Percentiles rank a stretch among this genome's conserved stretches.
These are phyloP conservation scores for Populus nigra DNA, from an alignment of 345 rosid species.

Conservation along the genomic window DNA sequence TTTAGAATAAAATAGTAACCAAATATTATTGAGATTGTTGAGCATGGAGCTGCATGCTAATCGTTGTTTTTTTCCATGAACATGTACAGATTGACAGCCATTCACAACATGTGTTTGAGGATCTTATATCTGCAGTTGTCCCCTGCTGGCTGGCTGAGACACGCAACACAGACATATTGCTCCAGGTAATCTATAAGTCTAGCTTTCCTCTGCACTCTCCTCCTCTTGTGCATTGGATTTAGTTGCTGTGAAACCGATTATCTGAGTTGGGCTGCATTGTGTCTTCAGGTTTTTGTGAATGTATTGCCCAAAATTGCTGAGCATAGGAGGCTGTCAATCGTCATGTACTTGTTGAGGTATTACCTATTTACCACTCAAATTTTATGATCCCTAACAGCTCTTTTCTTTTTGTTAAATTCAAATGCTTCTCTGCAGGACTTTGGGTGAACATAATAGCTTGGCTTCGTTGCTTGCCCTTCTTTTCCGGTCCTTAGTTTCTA, in stretches of 20 bases:
- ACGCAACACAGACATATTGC: slow-evolving; percentile 49
- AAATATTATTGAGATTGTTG: no score
- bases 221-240: background rate
- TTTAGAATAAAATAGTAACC: no score
- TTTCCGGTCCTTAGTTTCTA: slow-evolving; percentile 57
- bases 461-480: slow-evolving; percentile 75
- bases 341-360: slow-evolving; percentile 74
- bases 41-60: background rate
- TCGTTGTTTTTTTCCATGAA: background rate
- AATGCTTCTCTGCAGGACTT: slow-evolving; percentile 49
- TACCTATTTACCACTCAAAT: slow-evolving; percentile 1
- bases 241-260: slow-evolving; percentile 4
- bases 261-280: background rate
- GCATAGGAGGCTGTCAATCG: slow-evolving; percentile 72
- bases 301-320: slow-evolving; percentile 76
- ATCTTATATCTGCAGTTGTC: slow-evolving; percentile 67
- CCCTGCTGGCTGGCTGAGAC: slow-evolving; percentile 81
- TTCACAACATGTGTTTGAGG: slow-evolving; percentile 71
- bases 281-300: slow-evolving; percentile 65
- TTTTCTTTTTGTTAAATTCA: slow-evolving; percentile 3
- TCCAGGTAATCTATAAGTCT: slow-evolving; percentile 52
- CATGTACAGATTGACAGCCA: slow-evolving; percentile 62
- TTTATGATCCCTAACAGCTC: slow-evolving; percentile 4
- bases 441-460: slow-evolving; percentile 76
- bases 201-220: background rate